Evolutionary conservation across 2,329 filamentous ascomycete species (phyloP), one percentile per base, ranked within the genome.

Genomic region (Bimuria novae-zelandiae): DNA sequence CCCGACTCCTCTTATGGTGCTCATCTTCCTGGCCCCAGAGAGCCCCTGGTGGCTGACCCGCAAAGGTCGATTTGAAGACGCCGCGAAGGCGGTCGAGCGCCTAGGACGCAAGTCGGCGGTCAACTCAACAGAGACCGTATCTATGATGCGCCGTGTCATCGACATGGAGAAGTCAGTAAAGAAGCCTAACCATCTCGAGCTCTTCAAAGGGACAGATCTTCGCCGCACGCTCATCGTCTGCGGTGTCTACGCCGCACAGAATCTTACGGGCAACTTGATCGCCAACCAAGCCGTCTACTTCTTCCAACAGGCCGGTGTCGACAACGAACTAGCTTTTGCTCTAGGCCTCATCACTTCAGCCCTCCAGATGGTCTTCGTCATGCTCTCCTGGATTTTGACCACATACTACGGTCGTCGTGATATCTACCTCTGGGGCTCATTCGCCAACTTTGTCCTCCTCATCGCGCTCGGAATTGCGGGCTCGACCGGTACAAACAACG

Each of bases 321-420:
- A 54, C 1, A 71, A 68, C 3, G 74, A 85, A 60, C 79, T 75
- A 23, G 81, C 85, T 3, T 88, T 88, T 65, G 80, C 80, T 32
- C 76, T 88, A 14, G 82, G 82, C 70, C 80, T 88, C 23, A 87
- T 87, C 70, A 87, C 82, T 46, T 87, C 85, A 0, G 82, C 79
- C 43, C 83, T 88, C 2, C 83, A 86, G 67, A 76, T 72, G 71
- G 71, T 89, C 67, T 79, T 85, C 55, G 83, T 86, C 69, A 86
- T 86, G 80, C 76, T 85, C 36, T 88, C 85, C 52, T 88, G 86
- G 86, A 73, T 87, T 51, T 80, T 89, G 44, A 88, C 83, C 12
- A 80, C 81, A 1, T 87, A 84, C 71, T 77, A 85, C 48, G 84
- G 85, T 66, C 81, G 84, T 53, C 84, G 85, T 48, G 80, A 81